Evolutionary conservation across 768 basidiomycete species (phyloP).

Genomic region (Boletus vermiculosoides): DNA sequence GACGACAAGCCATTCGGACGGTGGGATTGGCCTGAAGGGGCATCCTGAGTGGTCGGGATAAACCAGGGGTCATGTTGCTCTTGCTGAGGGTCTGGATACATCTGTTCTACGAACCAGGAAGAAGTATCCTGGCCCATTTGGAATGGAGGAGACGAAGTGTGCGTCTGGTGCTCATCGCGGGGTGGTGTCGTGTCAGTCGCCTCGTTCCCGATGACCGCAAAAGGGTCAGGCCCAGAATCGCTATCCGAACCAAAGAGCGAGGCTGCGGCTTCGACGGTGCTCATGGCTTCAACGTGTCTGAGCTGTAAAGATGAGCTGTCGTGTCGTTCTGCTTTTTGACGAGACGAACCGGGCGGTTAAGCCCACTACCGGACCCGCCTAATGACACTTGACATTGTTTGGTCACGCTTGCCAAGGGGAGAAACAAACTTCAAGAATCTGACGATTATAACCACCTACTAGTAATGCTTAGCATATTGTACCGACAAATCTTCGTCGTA

Average conservation of each 20-base stretch:
- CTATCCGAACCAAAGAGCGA: conserved; percentile 69
- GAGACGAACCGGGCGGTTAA: background rate
- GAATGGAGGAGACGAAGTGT: conserved; percentile 23
- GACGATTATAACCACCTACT: no score
- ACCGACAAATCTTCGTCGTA: conserved; percentile 8
- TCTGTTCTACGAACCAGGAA: conserved; percentile 39
- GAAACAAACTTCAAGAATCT: background rate
- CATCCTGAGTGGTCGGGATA: conserved; percentile 21
- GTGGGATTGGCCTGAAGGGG: conserved; percentile 14
- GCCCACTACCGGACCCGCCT: conserved; percentile 6
- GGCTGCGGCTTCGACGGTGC: conserved; percentile 72
- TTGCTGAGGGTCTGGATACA: conserved; percentile 27
- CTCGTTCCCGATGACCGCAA: conserved; percentile 54
- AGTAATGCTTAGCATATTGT: conserved; percentile 15
- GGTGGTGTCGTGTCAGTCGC: conserved; percentile 31
- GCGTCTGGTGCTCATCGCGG: conserved; percentile 23
- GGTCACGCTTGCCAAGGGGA: conserved; percentile 23
- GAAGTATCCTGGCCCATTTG: conserved; percentile 38
- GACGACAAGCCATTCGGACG: conserved; percentile 11
- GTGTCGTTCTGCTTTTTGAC: conserved; percentile 15
- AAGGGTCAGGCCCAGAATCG: conserved; percentile 61
- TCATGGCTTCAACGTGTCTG: conserved; percentile 48
- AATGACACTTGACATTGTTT: conserved; percentile 21
- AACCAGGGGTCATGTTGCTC: conserved; percentile 30
- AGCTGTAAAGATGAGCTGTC: conserved; percentile 9